A percentile compares a stretch with the other conserved stretches of the same genome.
Conservation (phyloP, 2,329 filamentous ascomycete genomes). For the Rutstroemia sydowiana region DNA sequence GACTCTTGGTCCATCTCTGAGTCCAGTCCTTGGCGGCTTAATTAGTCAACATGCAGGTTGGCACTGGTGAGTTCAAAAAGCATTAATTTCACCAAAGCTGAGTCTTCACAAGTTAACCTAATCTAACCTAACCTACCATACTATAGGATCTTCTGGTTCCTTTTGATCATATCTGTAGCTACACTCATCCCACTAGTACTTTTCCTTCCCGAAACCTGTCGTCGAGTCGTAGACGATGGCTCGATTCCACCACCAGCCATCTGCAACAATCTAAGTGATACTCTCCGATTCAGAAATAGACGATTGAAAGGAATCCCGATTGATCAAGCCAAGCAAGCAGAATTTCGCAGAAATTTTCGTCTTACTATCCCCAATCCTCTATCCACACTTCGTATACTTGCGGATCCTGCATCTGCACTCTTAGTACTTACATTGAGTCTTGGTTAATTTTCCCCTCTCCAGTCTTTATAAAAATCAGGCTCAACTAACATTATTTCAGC, state of each 20-base stretch:
- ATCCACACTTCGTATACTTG: constrained; percentile 35
- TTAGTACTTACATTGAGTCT: constrained; percentile 43
- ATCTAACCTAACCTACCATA: too few relatives aligned
- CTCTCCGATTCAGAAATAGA: constrained; percentile 14
- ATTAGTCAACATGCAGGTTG: constrained; percentile 21
- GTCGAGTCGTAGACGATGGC: constrained; percentile 19
- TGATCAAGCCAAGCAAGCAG: constrained; percentile 21
- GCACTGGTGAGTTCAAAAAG: too few relatives aligned
- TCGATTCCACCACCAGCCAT: constrained; percentile 47
- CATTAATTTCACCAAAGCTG: too few relatives aligned
- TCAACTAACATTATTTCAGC: too few relatives aligned
- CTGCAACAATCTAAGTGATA: constrained; percentile 48
- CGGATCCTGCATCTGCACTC: constrained; percentile 37
- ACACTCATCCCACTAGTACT: constrained; percentile 13
- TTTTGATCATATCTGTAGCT: constrained; percentile 13
- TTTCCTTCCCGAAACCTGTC: constrained; percentile 20
- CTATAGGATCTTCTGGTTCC: constrained; percentile 53
- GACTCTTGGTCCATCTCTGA: constrained; percentile 35
- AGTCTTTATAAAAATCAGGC: too few relatives aligned
- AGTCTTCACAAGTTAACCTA: too few relatives aligned
- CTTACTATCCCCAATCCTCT: constrained; percentile 33
- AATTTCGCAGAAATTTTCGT: constrained; percentile 27
- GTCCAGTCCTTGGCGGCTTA: constrained; percentile 20
- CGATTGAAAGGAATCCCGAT: constrained; percentile 10
- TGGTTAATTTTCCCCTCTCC: too few relatives aligned